Evolutionary conservation across 2,329 filamentous ascomycete genomes (phyloP), one percentile per base, ranked within the genome.

Genomic region (Aspergillus udagawae): DNA sequence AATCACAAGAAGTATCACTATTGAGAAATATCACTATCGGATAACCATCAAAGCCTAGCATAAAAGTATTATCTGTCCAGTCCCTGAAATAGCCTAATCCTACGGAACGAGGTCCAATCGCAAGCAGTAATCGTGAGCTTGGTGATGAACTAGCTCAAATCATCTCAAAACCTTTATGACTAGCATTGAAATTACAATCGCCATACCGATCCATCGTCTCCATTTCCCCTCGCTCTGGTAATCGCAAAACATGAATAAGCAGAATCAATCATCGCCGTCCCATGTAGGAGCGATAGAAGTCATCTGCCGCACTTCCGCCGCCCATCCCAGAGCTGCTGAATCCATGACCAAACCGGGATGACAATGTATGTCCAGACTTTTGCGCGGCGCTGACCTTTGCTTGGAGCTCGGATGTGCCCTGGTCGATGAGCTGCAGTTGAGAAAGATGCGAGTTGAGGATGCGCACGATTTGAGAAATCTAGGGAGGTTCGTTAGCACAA

Each of bases 381-480:
- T 96, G 92, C 25, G 92, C 90, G 29, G 87, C 85, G 5, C 80
- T 77, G 52, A 97, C 90, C 82, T 96, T 96, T 58, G 86, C 82
- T 73, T 95, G 90, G 53, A 97, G 81, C 32, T 87, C 83, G 17
- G 87, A 84, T 38, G 93, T 90, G 62, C 93, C 92, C 63, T 87
- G 85, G 70, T 97, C 93, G 73, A 99, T 97, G 79, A 89, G 90
- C 75, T 97, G 93, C 59, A 99, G 82, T 75, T 97, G 92, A 38
- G 87, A 86, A 41, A 99, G 85, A 73, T 99, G 94, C 25, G 88
- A 87, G 73, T 99, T 99, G 65, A 99, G 87, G 51, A 97, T 92
- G 61, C 91, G 88, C 53, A 97, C 93, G 68, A 99, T 96, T 76
- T 97, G 92, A 65, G 91, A 93, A 70, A 97, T 82, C 88, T 97